Evolutionary conservation across 2,329 filamentous ascomycete genomes (phyloP), one percentile per base, ranked within the genome.

Genomic region (Pyrenophora graminea): DNA sequence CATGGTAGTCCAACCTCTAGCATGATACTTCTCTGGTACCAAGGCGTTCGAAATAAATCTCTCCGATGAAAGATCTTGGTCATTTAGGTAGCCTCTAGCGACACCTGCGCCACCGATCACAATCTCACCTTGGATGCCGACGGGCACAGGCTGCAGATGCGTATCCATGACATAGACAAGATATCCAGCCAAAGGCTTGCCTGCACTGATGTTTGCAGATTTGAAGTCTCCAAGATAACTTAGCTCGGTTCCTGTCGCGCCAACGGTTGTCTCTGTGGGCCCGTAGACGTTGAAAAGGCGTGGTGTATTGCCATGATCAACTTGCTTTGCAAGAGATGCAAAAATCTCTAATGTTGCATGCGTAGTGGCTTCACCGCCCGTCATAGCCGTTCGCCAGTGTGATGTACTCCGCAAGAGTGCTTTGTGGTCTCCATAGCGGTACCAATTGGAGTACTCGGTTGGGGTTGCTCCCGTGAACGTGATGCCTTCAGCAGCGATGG

Each of bases 81-180:
- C 47, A 43, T 67, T 59, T 0, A 76, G 41, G 44, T 79, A 79
- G 7, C 46, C 39, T 3, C 27, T 8, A 2, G 49, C 47, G 6
- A 56, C 55, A 3, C 77, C 77, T 12, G 63, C 74, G 25, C 81
- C 66, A 12, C 66, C 74, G 25, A 82, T 66, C 23, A 40, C 67
- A 4, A 81, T 65, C 9, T 67, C 77, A 3, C 80, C 80, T 0
- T 71, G 58, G 2, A 71, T 51, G 0, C 79, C 78, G 5, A 68
- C 41, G 0, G 79, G 75, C 4, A 77, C 66, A 1, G 73, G 67
- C 21, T 23, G 21, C 3, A 7, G 6, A 9, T 76, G 30, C 3
- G 69, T 52, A 53, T 79, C 77, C 0, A 80, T 18, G 33, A 82
- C 69, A 51, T 75, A 78, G 12, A 44, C 45, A 30, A 15, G 15